A percentile compares a stretch with the other conserved stretches of the same genome.
phyloP scores from a whole-genome alignment of 2,329 filamentous ascomycete genomes.

The Hymenoscyphus infarciens region DNA sequence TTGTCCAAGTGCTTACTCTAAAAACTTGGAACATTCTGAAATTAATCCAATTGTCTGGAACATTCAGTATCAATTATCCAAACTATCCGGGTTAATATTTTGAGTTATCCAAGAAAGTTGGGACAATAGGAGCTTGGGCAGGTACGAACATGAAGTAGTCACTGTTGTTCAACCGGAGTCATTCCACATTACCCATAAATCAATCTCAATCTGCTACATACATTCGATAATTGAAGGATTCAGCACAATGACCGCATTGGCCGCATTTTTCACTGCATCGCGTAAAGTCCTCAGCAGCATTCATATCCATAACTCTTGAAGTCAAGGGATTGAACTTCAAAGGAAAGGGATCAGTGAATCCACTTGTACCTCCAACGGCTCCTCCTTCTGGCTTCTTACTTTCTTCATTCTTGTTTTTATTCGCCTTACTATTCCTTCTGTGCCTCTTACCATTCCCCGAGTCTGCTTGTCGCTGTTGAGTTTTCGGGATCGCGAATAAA shows the following conservation, averaged over 20 bases:
- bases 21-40: too few species aligned
- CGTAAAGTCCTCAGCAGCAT: not conserved
- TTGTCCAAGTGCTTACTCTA: too few species aligned
- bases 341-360: conserved; percentile 3
- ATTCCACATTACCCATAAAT: not conserved
- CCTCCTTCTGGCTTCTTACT: not conserved
- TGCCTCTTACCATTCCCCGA: not conserved
- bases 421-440: not conserved
- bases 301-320: conserved; percentile 6
- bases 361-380: not conserved
- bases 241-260: not conserved
- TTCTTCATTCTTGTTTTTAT: not conserved
- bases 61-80: too few species aligned
- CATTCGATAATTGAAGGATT: not conserved
- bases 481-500: not conserved
- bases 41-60: too few species aligned
- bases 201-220: conserved; percentile 3
- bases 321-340: conserved; percentile 9
- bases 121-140: too few species aligned
- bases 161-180: too few species aligned
- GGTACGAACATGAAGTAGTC: too few species aligned
- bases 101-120: too few species aligned
- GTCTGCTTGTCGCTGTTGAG: not conserved
- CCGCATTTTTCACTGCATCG: not conserved
- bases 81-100: too few species aligned